Percentiles rank a stretch among this genome's conserved stretches.
Conservation (phyloP, 192 early-diverging fungal species). For the Obelidium mucronatum region DNA sequence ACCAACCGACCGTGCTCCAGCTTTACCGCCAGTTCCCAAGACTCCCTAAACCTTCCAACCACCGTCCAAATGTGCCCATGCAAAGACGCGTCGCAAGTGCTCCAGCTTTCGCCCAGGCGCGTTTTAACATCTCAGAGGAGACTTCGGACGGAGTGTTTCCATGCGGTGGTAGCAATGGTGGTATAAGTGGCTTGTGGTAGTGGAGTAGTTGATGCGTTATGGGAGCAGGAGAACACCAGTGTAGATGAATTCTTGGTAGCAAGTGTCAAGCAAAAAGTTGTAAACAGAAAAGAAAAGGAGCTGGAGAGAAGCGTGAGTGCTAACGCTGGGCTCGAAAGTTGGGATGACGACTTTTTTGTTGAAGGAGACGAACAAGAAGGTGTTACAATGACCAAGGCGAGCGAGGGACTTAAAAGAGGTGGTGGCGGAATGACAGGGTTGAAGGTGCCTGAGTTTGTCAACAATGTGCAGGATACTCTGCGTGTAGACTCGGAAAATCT, state of each 20-base stretch:
- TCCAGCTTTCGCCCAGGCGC: slow-evolving; percentile 21
- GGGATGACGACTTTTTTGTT: slow-evolving; percentile 52
- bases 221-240: not conserved
- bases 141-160: no score
- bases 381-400: not conserved
- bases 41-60: not conserved
- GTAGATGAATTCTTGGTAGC: slow-evolving; percentile 24
- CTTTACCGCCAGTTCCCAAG: no score
- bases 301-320: slow-evolving; percentile 31
- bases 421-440: slow-evolving; percentile 7
- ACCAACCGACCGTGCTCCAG: no score
- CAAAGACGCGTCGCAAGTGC: slow-evolving; percentile 33
- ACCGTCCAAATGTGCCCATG: not conserved
- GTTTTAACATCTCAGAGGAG: no score
- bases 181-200: slow-evolving; percentile 22
- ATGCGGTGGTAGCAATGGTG: no score
- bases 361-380: slow-evolving; percentile 3
- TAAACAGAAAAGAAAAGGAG: slow-evolving; percentile 32
- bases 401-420: not conserved
- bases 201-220: slow-evolving; percentile 33
- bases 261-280: slow-evolving; percentile 32
- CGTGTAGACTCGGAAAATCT: slow-evolving; percentile 39
- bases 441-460: slow-evolving; percentile 36
- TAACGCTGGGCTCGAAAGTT: slow-evolving; percentile 44
- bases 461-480: slow-evolving; percentile 36